Evolutionary conservation across 495 filamentous ascomycete species (phyloP).

Genomic region (Penicillium macrosclerotiorum): DNA sequence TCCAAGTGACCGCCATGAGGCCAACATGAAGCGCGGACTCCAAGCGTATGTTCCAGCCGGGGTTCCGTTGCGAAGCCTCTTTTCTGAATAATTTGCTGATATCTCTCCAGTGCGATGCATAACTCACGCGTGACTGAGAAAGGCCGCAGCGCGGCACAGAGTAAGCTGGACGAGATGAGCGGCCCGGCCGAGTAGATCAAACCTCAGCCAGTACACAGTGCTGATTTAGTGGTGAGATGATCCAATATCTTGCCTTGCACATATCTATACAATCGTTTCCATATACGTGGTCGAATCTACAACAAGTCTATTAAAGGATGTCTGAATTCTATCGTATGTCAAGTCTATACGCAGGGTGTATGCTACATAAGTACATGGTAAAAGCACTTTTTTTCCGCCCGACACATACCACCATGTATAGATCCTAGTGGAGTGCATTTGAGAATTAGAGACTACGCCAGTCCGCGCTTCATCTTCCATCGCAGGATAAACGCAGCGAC

Average conservation of each 20-base stretch:
- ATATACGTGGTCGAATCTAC: no score
- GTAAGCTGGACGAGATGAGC: background rate
- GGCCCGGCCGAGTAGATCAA: background rate
- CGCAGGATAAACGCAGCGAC: constrained; percentile 57
- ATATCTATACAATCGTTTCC: background rate
- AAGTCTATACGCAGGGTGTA: no score
- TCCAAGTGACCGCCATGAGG: constrained; percentile 4
- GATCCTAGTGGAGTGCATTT: background rate
- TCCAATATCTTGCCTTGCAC: no score
- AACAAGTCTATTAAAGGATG: no score
- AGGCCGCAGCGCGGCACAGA: background rate
- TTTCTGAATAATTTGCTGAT: background rate
- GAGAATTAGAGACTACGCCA: no score
- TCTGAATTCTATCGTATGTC: no score
- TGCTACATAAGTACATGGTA: background rate
- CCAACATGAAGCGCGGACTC: constrained; percentile 16
- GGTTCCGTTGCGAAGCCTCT: background rate
- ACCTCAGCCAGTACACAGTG: no score
- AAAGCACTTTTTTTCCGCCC: background rate
- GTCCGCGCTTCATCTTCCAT: constrained; percentile 51
- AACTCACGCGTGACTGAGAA: background rate
- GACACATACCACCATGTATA: no score
- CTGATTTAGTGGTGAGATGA: no score
- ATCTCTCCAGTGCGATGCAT: constrained; percentile 5
- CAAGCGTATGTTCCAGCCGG: constrained; percentile 16